Evolutionary conservation across 2,329 filamentous ascomycete species (phyloP).

Genomic region (Aspergillus intermedius): DNA sequence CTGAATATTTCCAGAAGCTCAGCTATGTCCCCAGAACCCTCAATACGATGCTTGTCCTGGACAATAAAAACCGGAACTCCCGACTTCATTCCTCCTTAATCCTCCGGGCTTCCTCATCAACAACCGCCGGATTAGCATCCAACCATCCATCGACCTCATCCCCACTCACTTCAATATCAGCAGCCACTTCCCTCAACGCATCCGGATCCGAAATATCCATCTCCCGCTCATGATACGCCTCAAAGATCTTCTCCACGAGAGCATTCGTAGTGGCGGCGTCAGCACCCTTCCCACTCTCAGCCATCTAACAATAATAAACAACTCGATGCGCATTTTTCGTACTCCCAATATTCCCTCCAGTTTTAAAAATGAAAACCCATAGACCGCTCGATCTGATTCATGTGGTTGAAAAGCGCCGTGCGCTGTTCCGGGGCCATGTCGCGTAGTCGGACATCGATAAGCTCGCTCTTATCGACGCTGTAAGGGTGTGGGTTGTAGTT

Average conservation of each 20-base stretch:
- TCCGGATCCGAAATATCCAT: slow-evolving; percentile 23
- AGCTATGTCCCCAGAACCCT: background rate
- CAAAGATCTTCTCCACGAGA: slow-evolving; percentile 22
- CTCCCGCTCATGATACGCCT: slow-evolving; percentile 25
- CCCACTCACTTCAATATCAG: slow-evolving; percentile 11
- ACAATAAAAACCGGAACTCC: slow-evolving; percentile 2
- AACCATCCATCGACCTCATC: slow-evolving; percentile 9
- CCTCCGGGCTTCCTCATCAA: slow-evolving; percentile 32
- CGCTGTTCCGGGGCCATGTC: slow-evolving; percentile 21
- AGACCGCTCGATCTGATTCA: slow-evolving; percentile 18
- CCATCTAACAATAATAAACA: slow-evolving; percentile 16
- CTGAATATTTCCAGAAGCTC: slow-evolving; percentile 5
- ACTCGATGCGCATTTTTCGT: slow-evolving; percentile 32
- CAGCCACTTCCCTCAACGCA: slow-evolving; percentile 16
- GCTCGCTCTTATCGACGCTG: slow-evolving; percentile 3
- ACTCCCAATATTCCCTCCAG: slow-evolving; percentile 27
- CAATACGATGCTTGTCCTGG: slow-evolving; percentile 1
- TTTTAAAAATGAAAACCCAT: slow-evolving; percentile 31
- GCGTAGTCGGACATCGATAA: slow-evolving; percentile 15
- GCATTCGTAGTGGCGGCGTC: slow-evolving; percentile 4
- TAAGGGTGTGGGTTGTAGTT: slow-evolving; percentile 12
- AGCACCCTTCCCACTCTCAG: slow-evolving; percentile 3
- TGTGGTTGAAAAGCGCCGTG: slow-evolving; percentile 18
- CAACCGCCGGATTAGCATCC: slow-evolving; percentile 17
- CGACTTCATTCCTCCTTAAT: slow-evolving; percentile 1